Evolutionary conservation across 2,329 filamentous ascomycete species (phyloP), one percentile per base, ranked within the genome.

Genomic region (Akanthomyces dipterigenus): DNA sequence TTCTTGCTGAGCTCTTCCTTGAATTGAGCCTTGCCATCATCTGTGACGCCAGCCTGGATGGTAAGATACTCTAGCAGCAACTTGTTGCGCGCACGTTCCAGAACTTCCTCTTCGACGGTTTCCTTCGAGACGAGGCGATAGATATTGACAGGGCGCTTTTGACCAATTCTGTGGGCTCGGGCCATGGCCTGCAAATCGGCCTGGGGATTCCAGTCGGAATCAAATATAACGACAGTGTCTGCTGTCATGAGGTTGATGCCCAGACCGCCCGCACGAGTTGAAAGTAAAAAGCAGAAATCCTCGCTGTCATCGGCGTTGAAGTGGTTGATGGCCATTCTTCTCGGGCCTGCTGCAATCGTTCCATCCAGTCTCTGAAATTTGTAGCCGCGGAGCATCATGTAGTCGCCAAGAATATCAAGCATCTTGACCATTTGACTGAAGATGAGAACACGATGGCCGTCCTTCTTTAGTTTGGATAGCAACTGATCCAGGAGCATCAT

Each of bases 361-460:
- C 95, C 95, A 71, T 99, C 95, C 8, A 99, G 84, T 20, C 95
- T 86, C 72, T 99, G 96, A 71, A 95, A 98, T 63, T 95, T 88
- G 74, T 98, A 96, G n/a, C 93, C 92, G 64, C 95, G 89, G 58
- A 95, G 84, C 56, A 91, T 90, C 66, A 98, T 85, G 71, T 99
- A 99, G 69, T 99, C 93, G 50, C 91, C 91, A 1, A 99, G 82
- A 58, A 99, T 95, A 70, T 99, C 93, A 24, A 99, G 83, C 90
- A 99, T 98, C 72, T 91, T 96, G 40, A 99, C 96, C 95, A 99
- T 99, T 72, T 99, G 95, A 73, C 93, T 98, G 80, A 99, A 99
- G 66, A 99, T 98, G 65, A 99, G 78, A 14, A 99, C 96, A 60
- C 95, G 90, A 75, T 99, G 95, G 53, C 91, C 91, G 70, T 99